phyloP scores from a whole-genome alignment of 768 basidiomycete species.

The Piloderma croceum region DNA sequence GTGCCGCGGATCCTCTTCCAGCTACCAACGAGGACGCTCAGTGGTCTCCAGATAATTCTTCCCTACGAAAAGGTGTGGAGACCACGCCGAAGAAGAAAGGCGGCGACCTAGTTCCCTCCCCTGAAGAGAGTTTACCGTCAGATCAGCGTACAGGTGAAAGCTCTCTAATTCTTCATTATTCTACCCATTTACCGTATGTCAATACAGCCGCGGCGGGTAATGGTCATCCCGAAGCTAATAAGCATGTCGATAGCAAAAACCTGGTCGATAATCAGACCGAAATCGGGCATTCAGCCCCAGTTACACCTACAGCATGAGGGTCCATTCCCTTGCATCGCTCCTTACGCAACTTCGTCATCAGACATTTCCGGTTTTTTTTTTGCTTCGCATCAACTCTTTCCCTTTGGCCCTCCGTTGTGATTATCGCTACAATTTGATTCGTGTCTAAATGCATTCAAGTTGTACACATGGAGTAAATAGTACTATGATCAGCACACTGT shows the following conservation, averaged over 20 bases:
- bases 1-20: constrained; percentile 9
- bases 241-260: constrained; percentile 3
- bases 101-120: background rate
- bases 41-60: background rate
- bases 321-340: too few relatives aligned
- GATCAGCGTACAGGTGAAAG: background rate
- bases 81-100: background rate
- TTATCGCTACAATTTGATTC: too few relatives aligned
- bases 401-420: too few relatives aligned
- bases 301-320: too few relatives aligned
- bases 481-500: too few relatives aligned
- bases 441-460: too few relatives aligned
- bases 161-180: background rate
- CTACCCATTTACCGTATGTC: background rate
- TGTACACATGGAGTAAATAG: too few relatives aligned
- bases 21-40: background rate
- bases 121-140: background rate
- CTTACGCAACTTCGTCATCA: too few relatives aligned
- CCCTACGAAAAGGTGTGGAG: background rate
- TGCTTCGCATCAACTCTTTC: too few relatives aligned
- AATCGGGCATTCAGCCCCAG: constrained; percentile 9
- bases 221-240: constrained; percentile 2
- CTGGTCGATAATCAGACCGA: constrained; percentile 8
- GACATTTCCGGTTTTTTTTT: too few relatives aligned
- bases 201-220: background rate